Percentiles rank a stretch among this genome's conserved stretches.
These are phyloP conservation scores for Phytophthora pisi DNA, from an alignment of 352 stramenopile species.

Conservation along the genomic window DNA sequence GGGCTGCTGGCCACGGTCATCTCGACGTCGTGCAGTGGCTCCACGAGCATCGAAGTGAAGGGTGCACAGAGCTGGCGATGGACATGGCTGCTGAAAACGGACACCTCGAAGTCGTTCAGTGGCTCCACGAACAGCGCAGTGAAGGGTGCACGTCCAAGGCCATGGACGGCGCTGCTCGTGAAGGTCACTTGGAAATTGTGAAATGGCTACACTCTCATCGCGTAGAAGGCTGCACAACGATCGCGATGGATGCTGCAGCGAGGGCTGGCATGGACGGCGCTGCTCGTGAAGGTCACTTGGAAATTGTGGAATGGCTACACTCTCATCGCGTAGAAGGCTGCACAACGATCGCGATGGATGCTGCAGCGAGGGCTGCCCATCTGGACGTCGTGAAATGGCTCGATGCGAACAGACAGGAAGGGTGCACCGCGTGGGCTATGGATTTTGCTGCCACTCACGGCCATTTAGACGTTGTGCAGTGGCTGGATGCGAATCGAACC, in stretches of 20 bases:
- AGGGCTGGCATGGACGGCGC: slow-evolving; percentile 18
- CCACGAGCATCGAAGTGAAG: slow-evolving; percentile 22
- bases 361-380: slow-evolving; percentile 18
- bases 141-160: slow-evolving; percentile 25
- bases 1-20: slow-evolving; percentile 26
- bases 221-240: slow-evolving; percentile 25
- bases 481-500: slow-evolving; percentile 21
- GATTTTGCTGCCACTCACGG: slow-evolving; percentile 23
- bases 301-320: slow-evolving; percentile 27
- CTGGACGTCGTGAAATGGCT: slow-evolving; percentile 34
- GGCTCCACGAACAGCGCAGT: slow-evolving; percentile 22
- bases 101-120: slow-evolving; percentile 20
- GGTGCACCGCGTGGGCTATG: slow-evolving; percentile 27
- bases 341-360: slow-evolving; percentile 30
- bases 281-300: slow-evolving; percentile 20
- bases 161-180: slow-evolving; percentile 22
- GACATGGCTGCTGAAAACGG: slow-evolving; percentile 20
- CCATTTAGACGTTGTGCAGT: slow-evolving; percentile 25
- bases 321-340: slow-evolving; percentile 21
- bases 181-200: slow-evolving; percentile 19
- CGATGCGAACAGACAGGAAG: slow-evolving; percentile 22
- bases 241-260: slow-evolving; percentile 31
- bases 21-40: slow-evolving; percentile 32
- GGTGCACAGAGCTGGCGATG: slow-evolving; percentile 24
- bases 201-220: slow-evolving; percentile 25